phyloP scores from a whole-genome alignment of 1,139 yeast species.

The Casaregolazyma suthepensis region DNA sequence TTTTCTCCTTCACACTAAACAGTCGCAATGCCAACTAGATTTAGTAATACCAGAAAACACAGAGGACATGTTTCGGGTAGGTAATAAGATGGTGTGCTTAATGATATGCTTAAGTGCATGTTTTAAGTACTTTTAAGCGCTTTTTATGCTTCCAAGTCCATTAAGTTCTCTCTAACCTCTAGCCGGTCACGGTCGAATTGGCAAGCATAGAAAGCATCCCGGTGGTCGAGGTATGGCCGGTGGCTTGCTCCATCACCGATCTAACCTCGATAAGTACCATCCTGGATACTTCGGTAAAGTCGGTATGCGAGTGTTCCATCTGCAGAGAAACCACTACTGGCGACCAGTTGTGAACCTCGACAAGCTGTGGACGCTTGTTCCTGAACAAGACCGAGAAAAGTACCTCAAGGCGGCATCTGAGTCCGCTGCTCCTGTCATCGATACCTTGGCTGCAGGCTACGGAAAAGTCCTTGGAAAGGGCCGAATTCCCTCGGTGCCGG shows the following conservation, averaged over 20 bases:
- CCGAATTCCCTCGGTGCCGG: slow-evolving; percentile 95
- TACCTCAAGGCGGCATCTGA: slow-evolving; percentile 80
- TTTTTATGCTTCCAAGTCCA: too few species aligned
- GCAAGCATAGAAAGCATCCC: slow-evolving; percentile 99
- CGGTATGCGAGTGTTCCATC: slow-evolving; percentile 99
- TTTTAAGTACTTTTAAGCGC: too few species aligned
- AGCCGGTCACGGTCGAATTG: slow-evolving; percentile 99
- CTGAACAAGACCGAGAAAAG: slow-evolving; percentile 91
- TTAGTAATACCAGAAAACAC: slow-evolving; percentile 99
- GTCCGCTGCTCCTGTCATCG: slow-evolving; percentile 97
- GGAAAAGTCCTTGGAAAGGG: slow-evolving; percentile 99
- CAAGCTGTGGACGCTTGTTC: slow-evolving; percentile 97
- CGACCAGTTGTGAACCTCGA: slow-evolving; percentile 97
- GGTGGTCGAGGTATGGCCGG: slow-evolving; percentile 99
- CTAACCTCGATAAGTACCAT: slow-evolving; percentile 97
- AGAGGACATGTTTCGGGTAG: slow-evolving; percentile 99
- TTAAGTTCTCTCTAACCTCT: slow-evolving; percentile 23
- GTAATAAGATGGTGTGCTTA: slow-evolving; percentile 34
- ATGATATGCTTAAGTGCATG: background rate
- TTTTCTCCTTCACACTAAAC: slow-evolving; percentile 8
- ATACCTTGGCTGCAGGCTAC: slow-evolving; percentile 99
- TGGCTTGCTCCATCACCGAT: slow-evolving; percentile 99
- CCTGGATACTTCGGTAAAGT: slow-evolving; percentile 99
- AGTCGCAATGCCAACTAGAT: slow-evolving; percentile 90
- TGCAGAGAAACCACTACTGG: slow-evolving; percentile 95